phyloP scores from a whole-genome alignment of 768 basidiomycete genomes.

The Lenzites betulinus region DNA sequence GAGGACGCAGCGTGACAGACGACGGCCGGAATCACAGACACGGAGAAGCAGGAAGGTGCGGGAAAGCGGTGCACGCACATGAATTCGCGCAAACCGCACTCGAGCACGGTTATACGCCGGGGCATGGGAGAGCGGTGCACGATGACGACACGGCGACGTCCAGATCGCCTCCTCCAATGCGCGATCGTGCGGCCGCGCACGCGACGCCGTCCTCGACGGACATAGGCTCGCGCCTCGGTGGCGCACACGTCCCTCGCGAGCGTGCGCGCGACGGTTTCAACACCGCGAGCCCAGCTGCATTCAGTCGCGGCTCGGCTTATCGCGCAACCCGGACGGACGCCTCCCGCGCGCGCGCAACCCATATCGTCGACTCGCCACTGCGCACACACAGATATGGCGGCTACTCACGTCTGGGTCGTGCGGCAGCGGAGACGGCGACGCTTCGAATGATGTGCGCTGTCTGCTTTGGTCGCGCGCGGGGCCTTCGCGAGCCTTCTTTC shows the following conservation, averaged over 20 bases:
- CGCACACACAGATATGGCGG: too few species aligned
- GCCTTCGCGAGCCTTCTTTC: conserved; percentile 7
- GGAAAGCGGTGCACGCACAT: conserved; percentile 7
- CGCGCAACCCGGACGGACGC: not conserved
- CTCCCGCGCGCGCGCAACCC: conserved; percentile 11
- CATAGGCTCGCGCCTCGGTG: too few species aligned
- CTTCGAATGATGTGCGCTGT: conserved; percentile 16
- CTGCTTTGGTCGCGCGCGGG: conserved; percentile 2
- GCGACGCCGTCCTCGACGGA: not conserved
- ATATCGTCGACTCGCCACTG: not conserved
- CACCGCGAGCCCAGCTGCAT: not conserved
- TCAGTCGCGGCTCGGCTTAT: conserved; percentile 1
- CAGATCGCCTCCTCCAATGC: not conserved
- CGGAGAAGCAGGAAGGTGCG: not conserved
- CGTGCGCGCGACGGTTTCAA: not conserved
- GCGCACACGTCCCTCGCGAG: too few species aligned
- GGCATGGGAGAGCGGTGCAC: not conserved
- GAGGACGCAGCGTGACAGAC: too few species aligned
- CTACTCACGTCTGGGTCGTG: too few species aligned
- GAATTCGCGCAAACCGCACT: not conserved
- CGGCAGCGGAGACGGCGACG: conserved; percentile 9
- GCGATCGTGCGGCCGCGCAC: not conserved
- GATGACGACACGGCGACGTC: conserved; percentile 5
- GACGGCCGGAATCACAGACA: not conserved
- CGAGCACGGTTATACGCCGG: not conserved